Evolutionary conservation across 2,329 filamentous ascomycete species (phyloP), one percentile per base, ranked within the genome.

Genomic region (Neodidymelliopsis sp.): DNA sequence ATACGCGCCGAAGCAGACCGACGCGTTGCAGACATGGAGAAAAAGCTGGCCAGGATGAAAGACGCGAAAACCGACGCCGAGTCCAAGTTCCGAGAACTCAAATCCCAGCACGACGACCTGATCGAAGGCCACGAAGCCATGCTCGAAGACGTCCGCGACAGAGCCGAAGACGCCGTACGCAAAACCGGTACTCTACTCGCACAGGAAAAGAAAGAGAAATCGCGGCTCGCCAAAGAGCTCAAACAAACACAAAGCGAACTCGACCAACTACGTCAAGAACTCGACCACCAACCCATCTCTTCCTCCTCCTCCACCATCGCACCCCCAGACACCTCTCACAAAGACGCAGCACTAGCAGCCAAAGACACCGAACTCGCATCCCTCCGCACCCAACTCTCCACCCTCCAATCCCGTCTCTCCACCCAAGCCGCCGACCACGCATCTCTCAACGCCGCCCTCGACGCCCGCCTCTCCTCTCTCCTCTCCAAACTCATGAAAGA

Each of bases 111-210:
- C 19, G 51, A 66, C n/a, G 58, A 66, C 8, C 29, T 68, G 8
- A 47, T 55, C 6, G 65, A 69, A 49, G 57, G 64, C 1, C 61
- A 69, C 20, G 60, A 67, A 37, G 48, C 57, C 2, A 56, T 61
- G 30, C 36, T 69, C 19, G 60, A 66, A 38, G 60, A 66, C 19
- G 57, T 70, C 10, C 68, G 66, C 15, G 58, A 63, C 8, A 73
- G 66, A 25, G 69, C 70, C 4, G 69, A 72, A 45, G 69, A 73
- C 33, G 69, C 65, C 3, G 61, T 73, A 2, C 60, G 66, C 38
- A 72, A 71, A 51, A 62, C 64, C 4, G 63, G 64, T 27, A 54
- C 58, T 8, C 50, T 73, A 5, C 59, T 73, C 4, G 59, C 69
- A 18, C 62, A 65, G n/a, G 68, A 73, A 43, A 59, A 68, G 19